These are phyloP conservation scores for Paecilomyces sp. DNA, from an alignment of 2,329 filamentous ascomycete genomes.

Conservation along the genomic window DNA sequence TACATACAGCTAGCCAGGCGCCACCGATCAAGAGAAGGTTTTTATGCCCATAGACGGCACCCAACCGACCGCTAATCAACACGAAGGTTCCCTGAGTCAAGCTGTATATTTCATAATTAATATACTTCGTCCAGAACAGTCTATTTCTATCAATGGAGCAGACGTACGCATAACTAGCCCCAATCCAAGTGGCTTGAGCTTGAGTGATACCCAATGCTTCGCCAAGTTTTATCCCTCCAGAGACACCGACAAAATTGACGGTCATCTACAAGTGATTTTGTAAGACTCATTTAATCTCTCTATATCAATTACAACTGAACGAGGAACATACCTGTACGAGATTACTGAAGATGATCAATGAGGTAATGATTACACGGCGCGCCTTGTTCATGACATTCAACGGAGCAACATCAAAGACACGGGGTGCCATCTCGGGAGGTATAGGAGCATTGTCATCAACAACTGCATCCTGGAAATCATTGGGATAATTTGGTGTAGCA, in stretches of 20 bases:
- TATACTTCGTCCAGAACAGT: neutral
- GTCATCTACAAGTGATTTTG: constrained; percentile 14
- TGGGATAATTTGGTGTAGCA: neutral
- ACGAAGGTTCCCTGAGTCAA: constrained; percentile 53
- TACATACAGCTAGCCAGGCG: constrained; percentile 49
- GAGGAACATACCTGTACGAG: neutral
- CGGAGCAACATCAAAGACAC: neutral
- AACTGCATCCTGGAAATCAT: neutral
- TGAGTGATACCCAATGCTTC: constrained; percentile 11
- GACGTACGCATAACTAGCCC: constrained; percentile 17
- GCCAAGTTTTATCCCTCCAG: constrained; percentile 13
- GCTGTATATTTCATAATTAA: constrained; percentile 14
- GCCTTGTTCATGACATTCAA: neutral
- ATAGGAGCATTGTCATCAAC: neutral
- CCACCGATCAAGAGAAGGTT: constrained; percentile 48
- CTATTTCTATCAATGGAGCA: neutral
- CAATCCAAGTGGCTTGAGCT: constrained; percentile 17
- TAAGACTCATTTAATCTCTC: neutral
- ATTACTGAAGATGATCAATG: neutral
- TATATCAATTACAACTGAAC: neutral
- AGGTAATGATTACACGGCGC: neutral
- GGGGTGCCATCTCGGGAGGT: neutral
- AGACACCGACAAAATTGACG: constrained; percentile 17
- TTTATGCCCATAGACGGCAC: constrained; percentile 53
- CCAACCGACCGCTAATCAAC: constrained; percentile 49